Conservation (phyloP, 768 basidiomycete species). For the Tylopilus balloui region DNA sequence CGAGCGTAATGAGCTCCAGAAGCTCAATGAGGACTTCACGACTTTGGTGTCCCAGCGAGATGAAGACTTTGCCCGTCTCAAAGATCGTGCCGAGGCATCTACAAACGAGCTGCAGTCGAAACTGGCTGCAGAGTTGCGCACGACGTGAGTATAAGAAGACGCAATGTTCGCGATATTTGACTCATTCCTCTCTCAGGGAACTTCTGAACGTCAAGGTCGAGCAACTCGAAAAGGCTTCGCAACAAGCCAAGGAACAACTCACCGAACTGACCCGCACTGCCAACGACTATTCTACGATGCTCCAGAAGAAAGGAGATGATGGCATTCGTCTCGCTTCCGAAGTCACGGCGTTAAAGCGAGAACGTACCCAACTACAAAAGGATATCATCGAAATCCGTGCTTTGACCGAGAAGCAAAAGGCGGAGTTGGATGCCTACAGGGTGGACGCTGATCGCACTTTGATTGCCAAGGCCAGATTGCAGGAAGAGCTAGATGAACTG, state of each 20-base stretch:
- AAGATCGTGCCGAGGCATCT: conserved; percentile 66
- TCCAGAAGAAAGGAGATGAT: conserved; percentile 74
- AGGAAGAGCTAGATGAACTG: conserved; percentile 82
- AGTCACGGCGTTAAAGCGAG: conserved; percentile 48
- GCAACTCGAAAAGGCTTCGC: conserved; percentile 60
- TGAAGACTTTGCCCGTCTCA: conserved; percentile 69
- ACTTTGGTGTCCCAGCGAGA: conserved; percentile 69
- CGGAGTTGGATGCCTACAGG: conserved; percentile 58
- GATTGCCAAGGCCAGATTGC: conserved; percentile 53
- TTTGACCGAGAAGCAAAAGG: conserved; percentile 59
- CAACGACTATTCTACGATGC: conserved; percentile 68
- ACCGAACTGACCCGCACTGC: conserved; percentile 73
- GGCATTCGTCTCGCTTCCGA: conserved; percentile 52
- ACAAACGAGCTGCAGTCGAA: conserved; percentile 69
- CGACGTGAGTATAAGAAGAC: conserved; percentile 45
- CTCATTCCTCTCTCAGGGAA: conserved; percentile 44
- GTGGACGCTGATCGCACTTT: conserved; percentile 46
- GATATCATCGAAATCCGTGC: conserved; percentile 67
- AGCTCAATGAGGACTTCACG: conserved; percentile 64
- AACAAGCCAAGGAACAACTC: conserved; percentile 72
- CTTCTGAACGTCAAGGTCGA: conserved; percentile 55
- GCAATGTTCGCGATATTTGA: not conserved
- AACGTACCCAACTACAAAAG: conserved; percentile 50
- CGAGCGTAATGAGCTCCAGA: conserved; percentile 60
- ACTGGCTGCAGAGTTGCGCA: conserved; percentile 57